These are phyloP conservation scores for Avicennia marina DNA, from an alignment of 257 asterid genomes.

Conservation along the genomic window DNA sequence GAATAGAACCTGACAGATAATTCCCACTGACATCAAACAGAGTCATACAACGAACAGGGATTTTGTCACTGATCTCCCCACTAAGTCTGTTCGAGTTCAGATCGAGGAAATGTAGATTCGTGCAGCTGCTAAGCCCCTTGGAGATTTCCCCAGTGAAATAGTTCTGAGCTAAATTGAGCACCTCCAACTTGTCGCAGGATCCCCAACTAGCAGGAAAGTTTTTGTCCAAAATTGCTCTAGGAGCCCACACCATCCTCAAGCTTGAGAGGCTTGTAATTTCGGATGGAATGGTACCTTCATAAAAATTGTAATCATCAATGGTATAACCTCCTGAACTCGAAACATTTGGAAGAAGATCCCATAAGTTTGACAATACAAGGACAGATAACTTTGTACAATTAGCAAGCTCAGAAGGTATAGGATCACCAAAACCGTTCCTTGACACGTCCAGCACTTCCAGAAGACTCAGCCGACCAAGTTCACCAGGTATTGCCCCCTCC, in stretches of 20 bases:
- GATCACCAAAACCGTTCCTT: constrained; percentile 74
- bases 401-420: constrained; percentile 59
- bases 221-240: constrained; percentile 67
- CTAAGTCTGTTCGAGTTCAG: constrained; percentile 68
- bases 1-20: constrained; percentile 64
- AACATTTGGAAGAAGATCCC: constrained; percentile 63
- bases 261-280: constrained; percentile 52
- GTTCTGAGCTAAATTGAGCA: constrained; percentile 77
- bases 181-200: constrained; percentile 64
- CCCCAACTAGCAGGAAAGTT: constrained; percentile 70
- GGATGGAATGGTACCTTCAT: constrained; percentile 57
- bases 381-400: constrained; percentile 62
- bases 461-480: constrained; percentile 59
- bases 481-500: constrained; percentile 56
- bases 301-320: constrained; percentile 69
- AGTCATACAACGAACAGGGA: constrained; percentile 86
- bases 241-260: constrained; percentile 92
- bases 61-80: constrained; percentile 53
- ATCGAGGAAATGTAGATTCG: constrained; percentile 70
- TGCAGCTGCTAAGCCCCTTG: constrained; percentile 51
- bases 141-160: constrained; percentile 47
- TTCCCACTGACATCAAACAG: constrained; percentile 77
- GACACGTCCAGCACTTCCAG: constrained; percentile 83
- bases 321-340: constrained; percentile 32
- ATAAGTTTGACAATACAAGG: constrained; percentile 73